Evolutionary conservation across 805 yeast genomes (phyloP).

Genomic region (Candida vartiovaarae): DNA sequence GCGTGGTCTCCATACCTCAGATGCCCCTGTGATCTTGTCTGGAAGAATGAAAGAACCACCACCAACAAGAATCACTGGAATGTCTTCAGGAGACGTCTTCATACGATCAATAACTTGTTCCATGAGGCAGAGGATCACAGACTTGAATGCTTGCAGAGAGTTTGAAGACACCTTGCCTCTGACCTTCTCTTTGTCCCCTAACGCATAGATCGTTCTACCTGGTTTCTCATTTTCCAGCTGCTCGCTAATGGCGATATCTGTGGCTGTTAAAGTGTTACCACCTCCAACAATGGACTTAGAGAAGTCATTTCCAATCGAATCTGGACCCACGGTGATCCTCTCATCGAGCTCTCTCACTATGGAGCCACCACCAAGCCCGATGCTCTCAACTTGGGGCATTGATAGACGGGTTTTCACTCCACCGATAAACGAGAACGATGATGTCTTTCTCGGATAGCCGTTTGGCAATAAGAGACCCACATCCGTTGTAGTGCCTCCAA

Average conservation of each 20-base stretch:
- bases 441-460: slow-evolving; percentile 42
- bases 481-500: slow-evolving; percentile 47
- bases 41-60: slow-evolving; percentile 45
- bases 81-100: slow-evolving; percentile 35
- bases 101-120: slow-evolving; percentile 37
- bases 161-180: slow-evolving; percentile 16
- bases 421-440: slow-evolving; percentile 37
- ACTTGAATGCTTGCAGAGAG: slow-evolving; percentile 13
- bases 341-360: slow-evolving; percentile 28
- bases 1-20: slow-evolving; percentile 36
- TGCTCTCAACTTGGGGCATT: slow-evolving; percentile 44
- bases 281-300: slow-evolving; percentile 35
- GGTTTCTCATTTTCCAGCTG: slow-evolving; percentile 8
- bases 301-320: slow-evolving; percentile 39
- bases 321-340: slow-evolving; percentile 37
- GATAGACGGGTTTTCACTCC: slow-evolving; percentile 43
- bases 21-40: slow-evolving; percentile 32
- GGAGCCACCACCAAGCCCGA: slow-evolving; percentile 48
- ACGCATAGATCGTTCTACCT: slow-evolving; percentile 11
- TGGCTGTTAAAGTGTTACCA: slow-evolving; percentile 33
- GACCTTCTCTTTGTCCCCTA: slow-evolving; percentile 26
- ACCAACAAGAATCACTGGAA: slow-evolving; percentile 41
- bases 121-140: slow-evolving; percentile 4
- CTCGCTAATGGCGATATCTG: slow-evolving; percentile 29
- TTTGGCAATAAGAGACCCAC: slow-evolving; percentile 37